phyloP scores from a whole-genome alignment of 306 rosid genomes.

The Carpinus viminea region DNA sequence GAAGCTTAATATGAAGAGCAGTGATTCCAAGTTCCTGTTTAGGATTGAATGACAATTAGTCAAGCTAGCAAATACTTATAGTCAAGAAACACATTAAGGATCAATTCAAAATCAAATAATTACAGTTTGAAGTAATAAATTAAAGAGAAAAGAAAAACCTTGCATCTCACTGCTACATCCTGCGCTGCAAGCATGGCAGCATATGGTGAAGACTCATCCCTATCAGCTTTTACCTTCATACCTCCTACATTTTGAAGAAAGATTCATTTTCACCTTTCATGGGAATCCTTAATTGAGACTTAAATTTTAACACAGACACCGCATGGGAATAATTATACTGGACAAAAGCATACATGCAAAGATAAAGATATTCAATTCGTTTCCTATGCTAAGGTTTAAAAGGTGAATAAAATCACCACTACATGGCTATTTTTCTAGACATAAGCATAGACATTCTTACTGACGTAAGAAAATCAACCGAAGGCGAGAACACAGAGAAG shows the following conservation, averaged over 20 bases:
- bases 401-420: not conserved
- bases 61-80: not conserved
- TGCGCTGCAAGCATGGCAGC: constrained; percentile 98
- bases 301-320: not conserved
- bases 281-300: not conserved
- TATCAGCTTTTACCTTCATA: constrained; percentile 92
- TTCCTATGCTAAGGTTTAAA: not conserved
- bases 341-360: not conserved
- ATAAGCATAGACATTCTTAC: not conserved
- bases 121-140: not conserved
- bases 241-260: constrained; percentile 50
- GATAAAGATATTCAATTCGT: not conserved
- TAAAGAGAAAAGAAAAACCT: constrained; percentile 35
- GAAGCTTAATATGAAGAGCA: constrained; percentile 58
- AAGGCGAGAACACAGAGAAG: not conserved
- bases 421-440: not conserved
- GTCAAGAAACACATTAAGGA: not conserved
- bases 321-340: not conserved
- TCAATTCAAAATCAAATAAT: not conserved
- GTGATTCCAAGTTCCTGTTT: constrained; percentile 54
- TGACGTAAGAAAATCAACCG: not conserved
- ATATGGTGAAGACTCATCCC: constrained; percentile 91
- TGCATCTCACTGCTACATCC: constrained; percentile 83
- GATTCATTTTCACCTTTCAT: not conserved
- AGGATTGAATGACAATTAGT: not conserved